These are phyloP conservation scores for Pseudogymnoascus pannorum DNA, from an alignment of 2,329 filamentous ascomycete genomes.

Conservation along the genomic window DNA sequence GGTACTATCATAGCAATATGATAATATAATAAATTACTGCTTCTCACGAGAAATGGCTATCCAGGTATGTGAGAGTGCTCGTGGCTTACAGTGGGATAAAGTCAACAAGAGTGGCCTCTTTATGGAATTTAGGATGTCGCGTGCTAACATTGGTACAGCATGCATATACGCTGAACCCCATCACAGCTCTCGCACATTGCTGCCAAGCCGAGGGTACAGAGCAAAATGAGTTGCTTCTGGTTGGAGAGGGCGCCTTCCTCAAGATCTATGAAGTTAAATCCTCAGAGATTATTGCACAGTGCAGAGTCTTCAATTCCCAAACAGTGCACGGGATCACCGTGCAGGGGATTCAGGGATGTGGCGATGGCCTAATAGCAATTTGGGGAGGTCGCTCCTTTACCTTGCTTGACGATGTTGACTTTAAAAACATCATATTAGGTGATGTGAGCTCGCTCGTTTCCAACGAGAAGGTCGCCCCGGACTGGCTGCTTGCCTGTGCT, in stretches of 20 bases:
- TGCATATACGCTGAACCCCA: conserved; percentile 35
- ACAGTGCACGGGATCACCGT: conserved; percentile 66
- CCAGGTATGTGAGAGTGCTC: background rate
- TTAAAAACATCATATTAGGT: conserved; percentile 15
- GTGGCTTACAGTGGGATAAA: background rate
- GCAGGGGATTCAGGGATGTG: conserved; percentile 16
- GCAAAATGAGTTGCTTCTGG: conserved; percentile 39
- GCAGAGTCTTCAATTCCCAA: conserved; percentile 58
- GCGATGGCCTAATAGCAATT: conserved; percentile 40
- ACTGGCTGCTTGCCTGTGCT: conserved; percentile 71
- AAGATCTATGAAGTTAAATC: conserved; percentile 39
- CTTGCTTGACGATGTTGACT: conserved; percentile 29
- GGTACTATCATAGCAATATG: background rate
- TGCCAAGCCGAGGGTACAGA: conserved; percentile 22
- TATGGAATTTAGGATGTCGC: background rate
- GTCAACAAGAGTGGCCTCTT: background rate
- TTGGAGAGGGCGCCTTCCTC: conserved; percentile 53
- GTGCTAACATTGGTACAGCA: conserved; percentile 19
- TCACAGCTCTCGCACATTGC: conserved; percentile 54
- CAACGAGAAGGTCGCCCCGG: conserved; percentile 44
- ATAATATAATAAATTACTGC: background rate
- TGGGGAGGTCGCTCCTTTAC: conserved; percentile 60
- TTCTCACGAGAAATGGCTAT: conserved; percentile 3
- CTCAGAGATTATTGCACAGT: conserved; percentile 33
- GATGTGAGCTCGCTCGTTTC: conserved; percentile 15